Evolutionary conservation across 208 protist genomes (phyloP).

Genomic region (Sergeia podlipaevii): DNA sequence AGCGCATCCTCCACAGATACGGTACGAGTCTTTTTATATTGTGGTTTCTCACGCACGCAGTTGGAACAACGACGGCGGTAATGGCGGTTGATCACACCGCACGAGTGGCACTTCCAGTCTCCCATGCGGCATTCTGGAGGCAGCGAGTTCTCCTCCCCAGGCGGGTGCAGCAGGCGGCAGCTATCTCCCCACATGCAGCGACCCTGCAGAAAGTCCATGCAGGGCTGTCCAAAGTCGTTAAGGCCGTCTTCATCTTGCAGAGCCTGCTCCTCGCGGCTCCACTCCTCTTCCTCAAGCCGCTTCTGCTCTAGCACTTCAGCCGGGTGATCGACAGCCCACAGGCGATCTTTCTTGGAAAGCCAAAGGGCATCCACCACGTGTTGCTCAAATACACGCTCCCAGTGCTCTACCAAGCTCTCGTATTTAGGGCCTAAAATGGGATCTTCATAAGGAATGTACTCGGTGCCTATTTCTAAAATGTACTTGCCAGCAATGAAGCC

Average conservation of each 20-base stretch:
- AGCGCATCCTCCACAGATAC: slow-evolving; percentile 61
- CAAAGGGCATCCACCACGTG: slow-evolving; percentile 87
- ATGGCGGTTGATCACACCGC: slow-evolving; percentile 91
- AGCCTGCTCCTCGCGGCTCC: slow-evolving; percentile 65
- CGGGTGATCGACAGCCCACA: slow-evolving; percentile 78
- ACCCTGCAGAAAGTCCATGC: slow-evolving; percentile 91
- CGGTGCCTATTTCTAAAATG: slow-evolving; percentile 81
- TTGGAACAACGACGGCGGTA: slow-evolving; percentile 87
- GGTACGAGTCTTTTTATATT: slow-evolving; percentile 77
- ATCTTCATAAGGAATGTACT: slow-evolving; percentile 90
- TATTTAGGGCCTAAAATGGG: slow-evolving; percentile 72
- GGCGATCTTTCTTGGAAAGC: slow-evolving; percentile 83
- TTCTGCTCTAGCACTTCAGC: slow-evolving; percentile 59
- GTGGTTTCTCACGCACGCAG: slow-evolving; percentile 88
- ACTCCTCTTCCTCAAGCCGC: slow-evolving; percentile 72
- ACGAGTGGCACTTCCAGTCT: slow-evolving; percentile 89
- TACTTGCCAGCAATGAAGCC: slow-evolving; percentile 80
- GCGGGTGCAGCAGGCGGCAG: slow-evolving; percentile 82
- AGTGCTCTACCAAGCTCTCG: slow-evolving; percentile 88
- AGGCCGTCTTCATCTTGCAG: slow-evolving; percentile 84
- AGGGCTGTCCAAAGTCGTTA: slow-evolving; percentile 90
- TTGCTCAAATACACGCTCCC: slow-evolving; percentile 83
- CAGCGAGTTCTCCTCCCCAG: slow-evolving; percentile 82
- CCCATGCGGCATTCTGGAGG: slow-evolving; percentile 84
- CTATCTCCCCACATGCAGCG: slow-evolving; percentile 73